These are phyloP conservation scores for Yamadazyma friedrichii DNA, from an alignment of 1,139 yeast genomes.

Conservation along the genomic window DNA sequence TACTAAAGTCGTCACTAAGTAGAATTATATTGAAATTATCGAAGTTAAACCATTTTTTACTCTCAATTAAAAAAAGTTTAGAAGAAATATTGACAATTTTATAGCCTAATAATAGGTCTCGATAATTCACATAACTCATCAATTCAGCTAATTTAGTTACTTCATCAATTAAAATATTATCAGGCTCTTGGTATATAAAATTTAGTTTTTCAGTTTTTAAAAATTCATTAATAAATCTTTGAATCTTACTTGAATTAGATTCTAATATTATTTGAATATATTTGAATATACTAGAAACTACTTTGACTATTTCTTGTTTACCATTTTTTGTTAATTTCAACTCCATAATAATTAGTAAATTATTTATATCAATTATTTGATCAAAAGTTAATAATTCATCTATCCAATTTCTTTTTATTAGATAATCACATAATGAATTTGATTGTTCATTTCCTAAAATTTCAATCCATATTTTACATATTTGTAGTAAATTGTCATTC, in stretches of 20 bases:
- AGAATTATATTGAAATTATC: slow-evolving; percentile 13
- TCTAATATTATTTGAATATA: slow-evolving; percentile 8
- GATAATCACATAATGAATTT: slow-evolving; percentile 41
- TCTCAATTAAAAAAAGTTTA: slow-evolving; percentile 8
- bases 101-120: slow-evolving; percentile 14
- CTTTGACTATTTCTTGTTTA: slow-evolving; percentile 14
- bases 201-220: slow-evolving; percentile 10
- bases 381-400: slow-evolving; percentile 37
- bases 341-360: slow-evolving; percentile 43
- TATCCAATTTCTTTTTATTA: slow-evolving; percentile 25
- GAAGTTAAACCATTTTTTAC: slow-evolving; percentile 10
- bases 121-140: slow-evolving; percentile 9
- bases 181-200: slow-evolving; percentile 11
- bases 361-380: slow-evolving; percentile 32
- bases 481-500: slow-evolving; percentile 19
- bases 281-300: slow-evolving; percentile 22
- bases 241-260: slow-evolving; percentile 17
- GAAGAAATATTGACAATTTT: slow-evolving; percentile 5
- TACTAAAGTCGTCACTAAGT: slow-evolving; percentile 5
- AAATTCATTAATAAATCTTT: slow-evolving; percentile 20
- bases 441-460: slow-evolving; percentile 59
- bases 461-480: slow-evolving; percentile 50
- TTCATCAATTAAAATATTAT: slow-evolving; percentile 9
- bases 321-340: slow-evolving; percentile 44
- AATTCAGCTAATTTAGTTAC: slow-evolving; percentile 10